Conservation (phyloP, 345 rosid species). For the Erucastrum elatum region DNA sequence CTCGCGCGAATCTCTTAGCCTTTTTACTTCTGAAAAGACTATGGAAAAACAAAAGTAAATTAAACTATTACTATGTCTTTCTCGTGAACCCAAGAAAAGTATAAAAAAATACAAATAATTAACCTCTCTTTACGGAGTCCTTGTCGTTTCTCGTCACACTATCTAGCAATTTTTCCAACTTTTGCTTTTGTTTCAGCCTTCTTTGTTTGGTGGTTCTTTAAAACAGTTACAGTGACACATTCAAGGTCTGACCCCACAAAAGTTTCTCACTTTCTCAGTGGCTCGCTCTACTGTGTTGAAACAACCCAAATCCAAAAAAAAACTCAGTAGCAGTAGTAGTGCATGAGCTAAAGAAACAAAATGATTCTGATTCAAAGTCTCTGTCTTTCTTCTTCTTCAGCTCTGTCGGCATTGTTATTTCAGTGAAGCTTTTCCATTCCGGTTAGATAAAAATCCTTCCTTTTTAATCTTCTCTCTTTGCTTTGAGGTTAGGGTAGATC, state of each 20-base stretch:
- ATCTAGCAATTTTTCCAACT: neutral
- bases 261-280: slow-evolving; percentile 18
- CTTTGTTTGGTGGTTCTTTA: slow-evolving; percentile 22
- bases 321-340: neutral
- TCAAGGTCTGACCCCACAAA: slow-evolving; percentile 19
- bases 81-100: slow-evolving; percentile 17
- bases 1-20: slow-evolving; percentile 45
- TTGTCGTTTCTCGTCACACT: slow-evolving; percentile 44
- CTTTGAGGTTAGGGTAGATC: slow-evolving; percentile 40
- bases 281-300: slow-evolving; percentile 17
- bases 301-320: slow-evolving; percentile 10
- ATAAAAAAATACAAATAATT: neutral
- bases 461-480: slow-evolving; percentile 25
- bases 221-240: slow-evolving; percentile 24
- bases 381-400: slow-evolving; percentile 37
- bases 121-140: slow-evolving; percentile 16
- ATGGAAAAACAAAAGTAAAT: slow-evolving; percentile 4
- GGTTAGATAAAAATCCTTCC: slow-evolving; percentile 42
- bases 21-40: slow-evolving; percentile 39
- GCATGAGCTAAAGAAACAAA: slow-evolving; percentile 29
- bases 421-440: slow-evolving; percentile 32
- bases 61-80: neutral
- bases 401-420: slow-evolving; percentile 47
- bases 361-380: slow-evolving; percentile 39
- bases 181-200: slow-evolving; percentile 35